Evolutionary conservation across 2,329 filamentous ascomycete species (phyloP), one percentile per base, ranked within the genome.

Genomic region (Diaporthe helianthi): DNA sequence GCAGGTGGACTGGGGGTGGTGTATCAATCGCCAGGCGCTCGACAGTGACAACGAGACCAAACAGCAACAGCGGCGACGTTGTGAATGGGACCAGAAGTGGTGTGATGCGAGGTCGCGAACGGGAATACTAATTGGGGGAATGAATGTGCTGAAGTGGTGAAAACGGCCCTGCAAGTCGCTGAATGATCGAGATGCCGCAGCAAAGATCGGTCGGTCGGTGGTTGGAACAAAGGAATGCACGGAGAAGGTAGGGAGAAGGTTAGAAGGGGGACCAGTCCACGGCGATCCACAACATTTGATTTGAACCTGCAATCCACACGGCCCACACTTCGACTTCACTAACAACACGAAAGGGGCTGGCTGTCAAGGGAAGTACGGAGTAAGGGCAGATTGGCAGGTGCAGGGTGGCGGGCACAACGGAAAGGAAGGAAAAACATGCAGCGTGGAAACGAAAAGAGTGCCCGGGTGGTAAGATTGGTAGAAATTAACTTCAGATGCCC

Each of bases 271-370:
- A 4, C 41, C 58, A 63, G 58, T 63, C 58, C 44, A 36, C 41
- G 58, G 31, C 44, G 58, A 49, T 49, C 58, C 58, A 49, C 58
- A 63, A 33, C n/a, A n/a, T n/a, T n/a, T n/a, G n/a, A n/a, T n/a
- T n/a, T n/a, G n/a, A n/a, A n/a, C 17, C 41, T 36, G 58, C 58
- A 63, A 63, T 49, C 44, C 58, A 63, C 58, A 63, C 58, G 58
- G 5, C 49, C 58, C 58, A 63, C 58, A 47, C 41, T 33, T 63
- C 44, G 49, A 47, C 41, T 33, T 63, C 44, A 63, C 44, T 49
- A 33, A 38, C 52, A 51, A 54, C 52, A 38, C 52, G 49, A 58
- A 67, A 58, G 52, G 65, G 65, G 58, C 55, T 60, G 53, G 53
- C 54, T 49, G 65, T 58, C 41, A 49, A 67, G 44, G 65, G 41